A percentile compares a stretch with the other conserved stretches of the same genome.
phyloP scores from a whole-genome alignment of 2,329 filamentous ascomycete genomes.

The Paecilomyces formosus region DNA sequence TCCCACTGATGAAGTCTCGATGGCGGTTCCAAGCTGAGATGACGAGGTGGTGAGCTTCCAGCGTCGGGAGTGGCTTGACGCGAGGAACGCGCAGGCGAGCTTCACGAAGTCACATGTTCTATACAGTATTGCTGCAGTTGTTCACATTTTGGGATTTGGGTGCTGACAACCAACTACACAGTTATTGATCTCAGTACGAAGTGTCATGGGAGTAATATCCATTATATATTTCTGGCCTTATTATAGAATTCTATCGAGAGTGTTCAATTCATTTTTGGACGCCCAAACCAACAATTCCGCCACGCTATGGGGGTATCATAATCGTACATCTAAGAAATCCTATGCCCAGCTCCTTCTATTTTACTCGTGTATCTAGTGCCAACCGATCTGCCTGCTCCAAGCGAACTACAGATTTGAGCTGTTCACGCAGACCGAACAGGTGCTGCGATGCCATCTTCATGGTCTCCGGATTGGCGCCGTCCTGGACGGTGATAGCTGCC shows the following conservation, averaged over 20 bases:
- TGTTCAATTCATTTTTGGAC: background rate
- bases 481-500: constrained; percentile 50
- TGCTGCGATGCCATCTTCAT: constrained; percentile 49
- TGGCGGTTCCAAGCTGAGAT: background rate
- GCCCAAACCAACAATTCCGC: background rate
- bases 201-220: background rate
- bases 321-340: constrained; percentile 5
- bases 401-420: constrained; percentile 49
- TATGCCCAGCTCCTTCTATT: constrained; percentile 24
- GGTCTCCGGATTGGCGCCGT: constrained; percentile 47
- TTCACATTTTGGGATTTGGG: background rate
- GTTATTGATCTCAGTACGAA: background rate
- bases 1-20: background rate
- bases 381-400: constrained; percentile 52
- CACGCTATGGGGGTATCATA: constrained; percentile 5
- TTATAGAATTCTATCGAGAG: background rate
- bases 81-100: constrained; percentile 16
- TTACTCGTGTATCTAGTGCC: constrained; percentile 53
- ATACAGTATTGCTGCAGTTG: background rate
- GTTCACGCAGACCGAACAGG: constrained; percentile 47
- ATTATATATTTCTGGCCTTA: background rate
- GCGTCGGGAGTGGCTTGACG: constrained; percentile 10
- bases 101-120: constrained; percentile 34
- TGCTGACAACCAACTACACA: background rate
- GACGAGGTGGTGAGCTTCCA: constrained; percentile 1